Conservation (phyloP, 192 early-diverging fungal genomes). For the Coemansia sp. region DNA sequence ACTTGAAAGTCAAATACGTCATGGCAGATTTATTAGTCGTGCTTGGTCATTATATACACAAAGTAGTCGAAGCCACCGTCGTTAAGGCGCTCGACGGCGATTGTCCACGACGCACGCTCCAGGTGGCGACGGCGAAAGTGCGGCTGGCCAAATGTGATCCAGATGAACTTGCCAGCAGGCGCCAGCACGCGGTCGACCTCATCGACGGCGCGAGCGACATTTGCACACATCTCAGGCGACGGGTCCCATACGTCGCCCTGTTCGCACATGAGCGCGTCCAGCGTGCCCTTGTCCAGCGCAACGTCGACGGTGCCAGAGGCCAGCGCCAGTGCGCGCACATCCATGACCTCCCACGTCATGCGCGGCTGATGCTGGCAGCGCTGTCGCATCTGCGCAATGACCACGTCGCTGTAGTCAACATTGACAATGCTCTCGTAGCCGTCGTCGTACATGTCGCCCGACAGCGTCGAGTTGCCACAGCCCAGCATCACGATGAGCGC, state of each 20-base stretch:
- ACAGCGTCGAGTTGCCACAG: constrained; percentile 80
- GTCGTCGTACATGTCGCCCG: constrained; percentile 76
- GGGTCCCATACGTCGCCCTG: constrained; percentile 89
- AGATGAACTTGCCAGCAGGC: constrained; percentile 75
- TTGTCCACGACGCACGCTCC: constrained; percentile 63
- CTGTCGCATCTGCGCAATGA: constrained; percentile 75
- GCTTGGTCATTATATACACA: constrained; percentile 60
- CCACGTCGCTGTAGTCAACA: constrained; percentile 77
- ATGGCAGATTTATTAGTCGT: neutral
- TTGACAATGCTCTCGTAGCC: constrained; percentile 74
- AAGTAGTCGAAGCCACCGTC: constrained; percentile 78
- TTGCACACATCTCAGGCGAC: constrained; percentile 62
- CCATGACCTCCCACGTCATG: constrained; percentile 67
- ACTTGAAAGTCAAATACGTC: no score
- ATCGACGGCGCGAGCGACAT: constrained; percentile 68
- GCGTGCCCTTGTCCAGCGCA: constrained; percentile 86
- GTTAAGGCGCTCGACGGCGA: constrained; percentile 68
- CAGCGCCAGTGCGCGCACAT: constrained; percentile 72
- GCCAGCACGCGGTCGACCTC: constrained; percentile 78
- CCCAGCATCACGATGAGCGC: constrained; percentile 79
- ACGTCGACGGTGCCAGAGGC: constrained; percentile 65
- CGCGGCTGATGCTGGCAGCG: constrained; percentile 26
- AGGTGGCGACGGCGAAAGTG: constrained; percentile 81
- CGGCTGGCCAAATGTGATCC: constrained; percentile 90
- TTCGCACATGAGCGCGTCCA: constrained; percentile 88